Percentiles rank a stretch among this genome's conserved stretches.
phyloP scores from a whole-genome alignment of 1,284 basidiomycete species.

The Laetiporus sulphureus region DNA sequence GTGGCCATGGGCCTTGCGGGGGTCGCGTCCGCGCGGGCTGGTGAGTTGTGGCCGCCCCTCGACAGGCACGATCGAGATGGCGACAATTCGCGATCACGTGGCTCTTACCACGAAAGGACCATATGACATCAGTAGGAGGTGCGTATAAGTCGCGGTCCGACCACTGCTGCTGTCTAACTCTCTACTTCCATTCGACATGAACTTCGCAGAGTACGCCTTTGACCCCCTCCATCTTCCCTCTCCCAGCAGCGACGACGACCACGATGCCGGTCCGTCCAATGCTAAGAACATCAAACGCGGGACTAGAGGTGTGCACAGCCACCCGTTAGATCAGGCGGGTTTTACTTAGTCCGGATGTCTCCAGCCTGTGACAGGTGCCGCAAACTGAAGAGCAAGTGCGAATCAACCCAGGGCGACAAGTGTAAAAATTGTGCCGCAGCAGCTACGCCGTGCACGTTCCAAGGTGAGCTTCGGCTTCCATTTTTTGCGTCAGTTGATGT shows the following conservation, averaged over 20 bases:
- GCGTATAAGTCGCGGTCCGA: no score
- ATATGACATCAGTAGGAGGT: neutral
- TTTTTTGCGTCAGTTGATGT: neutral
- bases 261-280: slow-evolving; percentile 15
- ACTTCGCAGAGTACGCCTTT: slow-evolving; percentile 7
- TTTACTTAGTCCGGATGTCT: neutral
- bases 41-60: no score
- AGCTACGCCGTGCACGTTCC: slow-evolving; percentile 67
- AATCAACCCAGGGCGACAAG: slow-evolving; percentile 46
- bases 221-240: slow-evolving; percentile 12
- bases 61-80: no score
- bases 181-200: slow-evolving; percentile 7
- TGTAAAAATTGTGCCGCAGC: slow-evolving; percentile 67
- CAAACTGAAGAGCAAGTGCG: slow-evolving; percentile 84
- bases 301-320: slow-evolving; percentile 49
- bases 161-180: no score
- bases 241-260: slow-evolving; percentile 18
- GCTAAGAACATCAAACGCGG: slow-evolving; percentile 42
- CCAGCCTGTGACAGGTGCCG: slow-evolving; percentile 79
- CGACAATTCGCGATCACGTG: no score
- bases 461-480: slow-evolving; percentile 38
- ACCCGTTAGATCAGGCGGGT: neutral
- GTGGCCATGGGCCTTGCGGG: slow-evolving; percentile 11
- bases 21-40: neutral
- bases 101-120: neutral